A percentile compares a stretch with the other conserved stretches of the same genome.
These are phyloP conservation scores for Suillus subalutaceus DNA, from an alignment of 768 basidiomycete species.

Conservation along the genomic window DNA sequence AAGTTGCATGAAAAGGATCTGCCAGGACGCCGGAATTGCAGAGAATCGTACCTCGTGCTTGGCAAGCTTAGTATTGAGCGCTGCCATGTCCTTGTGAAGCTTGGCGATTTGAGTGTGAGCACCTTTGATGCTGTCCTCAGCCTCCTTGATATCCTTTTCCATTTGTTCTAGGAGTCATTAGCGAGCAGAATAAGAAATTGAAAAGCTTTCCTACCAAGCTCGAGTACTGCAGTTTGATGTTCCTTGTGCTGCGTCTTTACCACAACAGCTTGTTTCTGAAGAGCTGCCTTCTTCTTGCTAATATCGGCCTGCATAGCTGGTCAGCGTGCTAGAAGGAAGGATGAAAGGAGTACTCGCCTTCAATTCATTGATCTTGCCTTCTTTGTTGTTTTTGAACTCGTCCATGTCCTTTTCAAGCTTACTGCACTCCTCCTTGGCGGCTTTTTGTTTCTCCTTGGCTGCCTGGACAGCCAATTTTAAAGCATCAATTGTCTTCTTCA, in stretches of 20 bases:
- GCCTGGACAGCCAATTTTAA: conserved; percentile 59
- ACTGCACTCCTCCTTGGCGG: conserved; percentile 75
- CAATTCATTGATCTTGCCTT: conserved; percentile 92
- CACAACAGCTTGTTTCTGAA: conserved; percentile 78
- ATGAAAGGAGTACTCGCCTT: conserved; percentile 55
- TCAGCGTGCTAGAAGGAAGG: background rate
- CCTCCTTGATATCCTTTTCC: conserved; percentile 32
- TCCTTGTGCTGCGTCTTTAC: conserved; percentile 92
- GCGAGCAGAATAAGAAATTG: background rate
- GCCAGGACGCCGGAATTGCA: background rate
- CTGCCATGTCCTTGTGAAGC: conserved; percentile 64
- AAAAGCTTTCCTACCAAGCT: conserved; percentile 67
- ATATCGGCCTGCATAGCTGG: conserved; percentile 62
- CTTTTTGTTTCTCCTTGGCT: conserved; percentile 77
- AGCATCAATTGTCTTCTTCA: conserved; percentile 63
- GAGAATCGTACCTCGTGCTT: conserved; percentile 25
- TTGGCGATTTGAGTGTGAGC: conserved; percentile 51
- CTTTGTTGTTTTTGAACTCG: conserved; percentile 99
- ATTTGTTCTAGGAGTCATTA: conserved; percentile 28
- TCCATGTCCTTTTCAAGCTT: conserved; percentile 96
- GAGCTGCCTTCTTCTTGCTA: conserved; percentile 73
- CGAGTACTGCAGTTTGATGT: conserved; percentile 82
- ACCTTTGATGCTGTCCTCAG: conserved; percentile 23
- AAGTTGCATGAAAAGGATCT: background rate
- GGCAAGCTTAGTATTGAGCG: conserved; percentile 51